phyloP scores from a whole-genome alignment of 495 filamentous ascomycete species.

The Opeltia flavorubescens region DNA sequence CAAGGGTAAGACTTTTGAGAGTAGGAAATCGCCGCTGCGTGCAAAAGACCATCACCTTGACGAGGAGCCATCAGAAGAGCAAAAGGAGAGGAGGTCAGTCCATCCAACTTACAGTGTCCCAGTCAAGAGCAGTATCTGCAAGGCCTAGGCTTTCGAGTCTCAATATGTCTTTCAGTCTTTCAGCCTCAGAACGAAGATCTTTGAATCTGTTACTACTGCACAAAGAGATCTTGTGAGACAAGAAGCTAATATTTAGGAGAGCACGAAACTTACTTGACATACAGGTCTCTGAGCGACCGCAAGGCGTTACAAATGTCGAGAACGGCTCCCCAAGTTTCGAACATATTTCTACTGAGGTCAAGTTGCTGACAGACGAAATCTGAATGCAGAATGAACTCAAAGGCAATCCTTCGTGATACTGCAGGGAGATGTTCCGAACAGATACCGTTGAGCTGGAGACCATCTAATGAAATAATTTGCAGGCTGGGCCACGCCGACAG shows the following conservation, averaged over 20 bases:
- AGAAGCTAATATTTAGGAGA: not conserved
- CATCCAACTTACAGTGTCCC: constrained; percentile 1
- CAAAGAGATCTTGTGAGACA: no score
- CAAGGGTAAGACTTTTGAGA: constrained; percentile 43
- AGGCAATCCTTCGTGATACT: not conserved
- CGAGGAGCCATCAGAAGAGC: constrained; percentile 36
- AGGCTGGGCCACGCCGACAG: constrained; percentile 66
- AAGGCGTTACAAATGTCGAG: constrained; percentile 55
- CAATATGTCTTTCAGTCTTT: constrained; percentile 23
- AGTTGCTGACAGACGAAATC: constrained; percentile 56
- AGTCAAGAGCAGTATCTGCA: constrained; percentile 50
- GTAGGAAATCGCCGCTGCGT: constrained; percentile 39
- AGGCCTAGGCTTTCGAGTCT: constrained; percentile 56
- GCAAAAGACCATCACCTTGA: constrained; percentile 29
- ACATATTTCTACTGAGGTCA: constrained; percentile 74
- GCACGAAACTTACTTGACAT: constrained; percentile 51
- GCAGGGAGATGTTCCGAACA: not conserved
- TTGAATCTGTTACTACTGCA: constrained; percentile 66
- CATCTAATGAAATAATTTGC: constrained; percentile 69
- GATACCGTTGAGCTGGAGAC: constrained; percentile 41
- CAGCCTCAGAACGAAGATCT: constrained; percentile 21
- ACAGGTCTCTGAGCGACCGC: constrained; percentile 44
- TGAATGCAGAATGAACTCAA: constrained; percentile 3
- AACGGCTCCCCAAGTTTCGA: constrained; percentile 51
- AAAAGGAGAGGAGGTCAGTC: not conserved